Conservation (phyloP, 345 rosid genomes). For the Pugionium cornutum region DNA sequence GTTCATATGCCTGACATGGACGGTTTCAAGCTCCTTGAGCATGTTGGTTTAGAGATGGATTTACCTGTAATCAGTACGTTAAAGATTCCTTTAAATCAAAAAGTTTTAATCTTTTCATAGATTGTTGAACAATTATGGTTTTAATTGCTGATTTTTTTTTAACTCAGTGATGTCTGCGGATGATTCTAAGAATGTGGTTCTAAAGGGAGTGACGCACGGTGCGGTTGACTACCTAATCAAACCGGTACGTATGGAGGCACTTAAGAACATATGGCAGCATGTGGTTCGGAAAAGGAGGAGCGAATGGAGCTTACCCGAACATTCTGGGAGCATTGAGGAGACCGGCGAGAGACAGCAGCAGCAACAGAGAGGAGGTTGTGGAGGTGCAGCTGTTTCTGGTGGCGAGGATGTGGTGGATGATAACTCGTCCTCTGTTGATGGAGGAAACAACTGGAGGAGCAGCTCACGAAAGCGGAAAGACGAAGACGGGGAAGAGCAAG, state of each 20-base stretch:
- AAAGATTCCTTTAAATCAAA: not conserved
- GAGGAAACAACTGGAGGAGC: constrained; percentile 54
- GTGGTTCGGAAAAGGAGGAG: constrained; percentile 64
- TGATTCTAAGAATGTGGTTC: constrained; percentile 66
- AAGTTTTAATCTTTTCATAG: not conserved
- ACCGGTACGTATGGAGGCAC: constrained; percentile 72
- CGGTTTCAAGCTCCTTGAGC: constrained; percentile 79
- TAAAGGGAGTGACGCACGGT: constrained; percentile 85
- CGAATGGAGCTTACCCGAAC: constrained; percentile 55
- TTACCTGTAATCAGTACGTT: constrained; percentile 85
- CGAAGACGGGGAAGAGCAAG: constrained; percentile 63
- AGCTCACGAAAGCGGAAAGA: constrained; percentile 49
- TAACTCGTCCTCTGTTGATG: constrained; percentile 68
- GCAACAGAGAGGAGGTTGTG: constrained; percentile 36
- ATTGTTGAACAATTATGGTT: not conserved
- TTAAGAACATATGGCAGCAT: constrained; percentile 87
- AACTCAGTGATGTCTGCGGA: constrained; percentile 91
- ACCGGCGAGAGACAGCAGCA: constrained; percentile 48
- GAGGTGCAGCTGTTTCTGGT: constrained; percentile 42
- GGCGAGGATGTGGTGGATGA: constrained; percentile 42
- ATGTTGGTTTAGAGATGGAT: constrained; percentile 76
- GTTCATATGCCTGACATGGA: constrained; percentile 95
- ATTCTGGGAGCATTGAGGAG: constrained; percentile 57
- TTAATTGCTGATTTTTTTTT: constrained; percentile 5
- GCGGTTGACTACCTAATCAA: constrained; percentile 82